phyloP scores from a whole-genome alignment of 306 rosid genomes.

The Rosa lucieae region DNA sequence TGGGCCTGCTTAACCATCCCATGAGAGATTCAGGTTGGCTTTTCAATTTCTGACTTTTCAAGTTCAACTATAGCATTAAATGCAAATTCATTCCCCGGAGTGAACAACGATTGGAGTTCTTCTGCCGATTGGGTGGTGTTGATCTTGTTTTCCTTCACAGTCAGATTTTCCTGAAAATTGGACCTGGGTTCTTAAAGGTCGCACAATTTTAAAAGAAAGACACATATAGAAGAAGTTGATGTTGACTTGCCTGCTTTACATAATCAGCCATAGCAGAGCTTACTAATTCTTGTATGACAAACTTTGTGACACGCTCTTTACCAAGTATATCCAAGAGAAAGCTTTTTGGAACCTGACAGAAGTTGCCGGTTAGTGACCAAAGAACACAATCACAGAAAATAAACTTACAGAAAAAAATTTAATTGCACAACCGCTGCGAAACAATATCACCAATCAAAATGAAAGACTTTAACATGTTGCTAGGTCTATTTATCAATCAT shows the following conservation, averaged over 20 bases:
- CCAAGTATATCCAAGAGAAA: conserved; percentile 74
- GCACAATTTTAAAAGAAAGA: neutral
- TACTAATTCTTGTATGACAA: conserved; percentile 77
- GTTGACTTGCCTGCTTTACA: conserved; percentile 52
- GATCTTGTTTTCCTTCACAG: conserved; percentile 68
- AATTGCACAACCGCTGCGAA: neutral
- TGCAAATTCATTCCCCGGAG: conserved; percentile 64
- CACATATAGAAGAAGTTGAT: conserved; percentile 8
- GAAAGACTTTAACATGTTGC: neutral
- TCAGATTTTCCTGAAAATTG: conserved; percentile 63
- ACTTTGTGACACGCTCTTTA: conserved; percentile 68
- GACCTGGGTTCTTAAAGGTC: conserved; percentile 5
- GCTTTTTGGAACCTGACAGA: conserved; percentile 61
- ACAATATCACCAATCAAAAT: neutral
- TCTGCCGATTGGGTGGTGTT: conserved; percentile 63
- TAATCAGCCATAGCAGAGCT: conserved; percentile 75
- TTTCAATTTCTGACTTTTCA: conserved; percentile 35
- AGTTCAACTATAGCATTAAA: conserved; percentile 67
- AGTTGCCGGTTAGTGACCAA: neutral
- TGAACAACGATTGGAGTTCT: conserved; percentile 58
- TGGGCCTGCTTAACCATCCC: neutral
- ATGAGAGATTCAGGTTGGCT: neutral
- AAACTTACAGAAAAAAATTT: neutral
- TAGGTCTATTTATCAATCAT: neutral
- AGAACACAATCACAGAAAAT: neutral